Base-by-base conservation (phyloP, 495 filamentous ascomycete genomes). In the Aspergillus bridgeri region DNA sequence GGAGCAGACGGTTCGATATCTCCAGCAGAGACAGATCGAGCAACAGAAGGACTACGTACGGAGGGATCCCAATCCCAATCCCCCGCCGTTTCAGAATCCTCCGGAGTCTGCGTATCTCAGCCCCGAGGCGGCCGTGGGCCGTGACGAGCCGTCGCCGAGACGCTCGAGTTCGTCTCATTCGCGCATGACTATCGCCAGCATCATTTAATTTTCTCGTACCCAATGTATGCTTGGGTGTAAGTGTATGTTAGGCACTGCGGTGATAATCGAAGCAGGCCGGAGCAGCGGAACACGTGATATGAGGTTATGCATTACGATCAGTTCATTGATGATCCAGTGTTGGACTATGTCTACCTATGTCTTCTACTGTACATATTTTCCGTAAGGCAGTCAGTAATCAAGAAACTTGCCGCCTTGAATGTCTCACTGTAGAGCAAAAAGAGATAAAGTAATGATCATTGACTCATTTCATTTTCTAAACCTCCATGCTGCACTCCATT, bases 181-280 rank as follows among this genome's bases (percentile, higher is more conserved):
- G 66, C 79, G 88, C 58, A 89, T 92, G 72, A 89, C 86, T 59
- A 92, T 92, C 64, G 88, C 88, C 42, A 91, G 88, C 69, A 91
- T 92, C 51, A 91, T 92, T 21, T 77, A 52, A 73, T 38, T 17
- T n/a, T 11, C n/a, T n/a, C n/a, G n/a, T n/a, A n/a, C n/a, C n/a
- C n/a, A n/a, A n/a, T n/a, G n/a, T n/a, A n/a, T n/a, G n/a, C n/a
- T n/a, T n/a, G n/a, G n/a, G n/a, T n/a, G n/a, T n/a, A n/a, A n/a
- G n/a, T n/a, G n/a, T n/a, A n/a, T n/a, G n/a, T n/a, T n/a, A n/a
- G n/a, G n/a, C n/a, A n/a, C n/a, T n/a, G n/a, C n/a, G n/a, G n/a
- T n/a, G n/a, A n/a, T n/a, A n/a, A n/a, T n/a, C n/a, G n/a, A n/a
- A n/a, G n/a, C n/a, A n/a, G n/a, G n/a, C n/a, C n/a, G n/a, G 27